Evolutionary conservation across 108 stramenopile genomes (phyloP).

Genomic region (Nitzschia inconspicua): DNA sequence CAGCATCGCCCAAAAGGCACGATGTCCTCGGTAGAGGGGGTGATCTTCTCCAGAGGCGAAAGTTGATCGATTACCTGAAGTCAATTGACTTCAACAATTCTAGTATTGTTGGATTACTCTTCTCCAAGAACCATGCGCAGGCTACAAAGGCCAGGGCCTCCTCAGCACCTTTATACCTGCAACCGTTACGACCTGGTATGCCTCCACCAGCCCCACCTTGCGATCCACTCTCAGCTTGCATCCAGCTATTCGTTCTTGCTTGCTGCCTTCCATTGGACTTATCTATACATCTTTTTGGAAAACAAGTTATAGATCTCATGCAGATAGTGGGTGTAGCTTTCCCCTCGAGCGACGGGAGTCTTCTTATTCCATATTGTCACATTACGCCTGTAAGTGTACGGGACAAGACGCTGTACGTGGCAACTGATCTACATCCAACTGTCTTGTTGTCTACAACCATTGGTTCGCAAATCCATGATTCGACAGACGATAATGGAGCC

Average conservation of each 20-base stretch:
- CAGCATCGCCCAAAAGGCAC: conserved; percentile 15
- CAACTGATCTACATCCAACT: conserved; percentile 78
- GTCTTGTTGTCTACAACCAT: conserved; percentile 54
- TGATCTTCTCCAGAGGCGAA: neutral
- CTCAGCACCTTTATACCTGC: conserved; percentile 26
- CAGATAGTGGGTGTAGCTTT: conserved; percentile 52
- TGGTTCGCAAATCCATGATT: too few relatives aligned
- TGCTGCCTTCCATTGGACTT: conserved; percentile 23
- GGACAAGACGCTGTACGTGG: conserved; percentile 11
- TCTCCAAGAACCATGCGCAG: neutral
- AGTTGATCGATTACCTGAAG: neutral
- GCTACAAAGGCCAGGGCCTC: neutral
- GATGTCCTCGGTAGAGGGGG: conserved; percentile 1
- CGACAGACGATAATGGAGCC: conserved; percentile 23
- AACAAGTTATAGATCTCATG: conserved; percentile 34
- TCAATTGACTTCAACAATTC: conserved; percentile 1
- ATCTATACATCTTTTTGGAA: conserved; percentile 33
- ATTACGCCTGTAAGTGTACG: conserved; percentile 40
- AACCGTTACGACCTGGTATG: conserved; percentile 24
- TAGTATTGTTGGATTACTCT: conserved; percentile 14
- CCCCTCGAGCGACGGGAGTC: conserved; percentile 22
- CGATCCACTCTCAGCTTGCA: conserved; percentile 6
- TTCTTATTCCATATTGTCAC: conserved; percentile 60
- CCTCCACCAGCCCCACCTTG: conserved; percentile 1
- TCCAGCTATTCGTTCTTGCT: conserved; percentile 15